Percentiles rank a stretch among this genome's conserved stretches.
phyloP scores from a whole-genome alignment of 2,329 filamentous ascomycete species.

The Clonostachys rosea region DNA sequence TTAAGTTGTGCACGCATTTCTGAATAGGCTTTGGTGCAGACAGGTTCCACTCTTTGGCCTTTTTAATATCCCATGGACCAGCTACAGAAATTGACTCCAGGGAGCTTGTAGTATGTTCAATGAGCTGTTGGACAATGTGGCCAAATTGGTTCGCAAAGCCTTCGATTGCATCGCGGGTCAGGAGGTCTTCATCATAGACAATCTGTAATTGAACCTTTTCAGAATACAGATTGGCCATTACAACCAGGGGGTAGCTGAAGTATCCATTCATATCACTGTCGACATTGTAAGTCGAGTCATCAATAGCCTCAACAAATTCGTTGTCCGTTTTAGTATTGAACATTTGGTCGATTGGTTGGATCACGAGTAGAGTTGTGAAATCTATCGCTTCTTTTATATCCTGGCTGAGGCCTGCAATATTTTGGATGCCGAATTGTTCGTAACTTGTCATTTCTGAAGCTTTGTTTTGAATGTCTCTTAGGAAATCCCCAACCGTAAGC shows the following conservation, averaged over 20 bases:
- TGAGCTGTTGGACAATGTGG: not conserved
- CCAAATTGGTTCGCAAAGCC: conserved; percentile 1
- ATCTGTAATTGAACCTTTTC: not conserved
- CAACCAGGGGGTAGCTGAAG: conserved; percentile 1
- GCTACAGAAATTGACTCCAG: not conserved
- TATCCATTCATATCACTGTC: not conserved
- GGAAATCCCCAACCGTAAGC: conserved; percentile 5
- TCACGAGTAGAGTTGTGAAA: conserved; percentile 9
- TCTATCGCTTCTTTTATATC: conserved; percentile 5
- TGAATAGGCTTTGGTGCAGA: not conserved
- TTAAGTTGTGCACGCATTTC: conserved; percentile 4
- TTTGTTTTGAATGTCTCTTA: conserved; percentile 4
- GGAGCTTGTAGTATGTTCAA: not conserved
- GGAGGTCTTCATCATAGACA: conserved; percentile 1
- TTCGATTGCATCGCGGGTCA: not conserved
- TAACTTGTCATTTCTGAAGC: conserved; percentile 4
- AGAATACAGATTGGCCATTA: not conserved
- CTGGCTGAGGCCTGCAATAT: conserved; percentile 6
- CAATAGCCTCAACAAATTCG: not conserved
- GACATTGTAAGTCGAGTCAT: not conserved
- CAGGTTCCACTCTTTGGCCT: not conserved
- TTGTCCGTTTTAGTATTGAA: not conserved
- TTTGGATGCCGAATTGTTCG: conserved; percentile 11
- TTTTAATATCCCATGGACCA: conserved; percentile 2
- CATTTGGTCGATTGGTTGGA: not conserved